A percentile compares a stretch with the other conserved stretches of the same genome.
Conservation (phyloP, 2,329 filamentous ascomycete species). For the Fusarium palustre region DNA sequence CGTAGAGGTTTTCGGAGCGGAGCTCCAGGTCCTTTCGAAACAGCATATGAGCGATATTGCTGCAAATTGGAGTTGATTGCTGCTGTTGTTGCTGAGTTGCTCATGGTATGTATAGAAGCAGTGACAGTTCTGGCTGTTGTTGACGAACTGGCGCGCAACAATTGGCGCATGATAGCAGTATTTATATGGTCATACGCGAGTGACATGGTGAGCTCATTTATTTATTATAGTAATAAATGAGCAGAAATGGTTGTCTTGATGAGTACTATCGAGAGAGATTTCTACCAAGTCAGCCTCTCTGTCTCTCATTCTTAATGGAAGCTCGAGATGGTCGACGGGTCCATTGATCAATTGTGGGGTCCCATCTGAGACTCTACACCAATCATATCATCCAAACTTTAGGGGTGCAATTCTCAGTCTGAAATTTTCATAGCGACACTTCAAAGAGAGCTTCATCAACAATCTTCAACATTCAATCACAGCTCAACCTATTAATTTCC, state of each 20-base stretch:
- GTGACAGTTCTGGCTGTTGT: not conserved
- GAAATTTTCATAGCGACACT: conserved; percentile 32
- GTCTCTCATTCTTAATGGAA: conserved; percentile 6
- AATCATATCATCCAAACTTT: conserved; percentile 33
- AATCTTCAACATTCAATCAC: conserved; percentile 22
- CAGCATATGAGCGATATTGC: conserved; percentile 38
- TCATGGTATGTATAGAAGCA: conserved; percentile 1
- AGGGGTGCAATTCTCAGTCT: conserved; percentile 29
- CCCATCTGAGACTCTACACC: conserved; percentile 3
- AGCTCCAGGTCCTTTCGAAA: conserved; percentile 21
- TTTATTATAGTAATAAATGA: not conserved
- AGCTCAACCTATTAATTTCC: conserved; percentile 6
- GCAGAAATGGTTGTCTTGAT: not conserved
- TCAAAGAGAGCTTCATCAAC: conserved; percentile 28
- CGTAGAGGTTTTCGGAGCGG: conserved; percentile 15
- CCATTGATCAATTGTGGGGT: conserved; percentile 29
- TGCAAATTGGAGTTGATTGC: not conserved
- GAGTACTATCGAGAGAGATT: not conserved
- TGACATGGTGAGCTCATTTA: not conserved
- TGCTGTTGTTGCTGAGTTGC: not conserved
- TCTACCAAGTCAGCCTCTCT: not conserved
- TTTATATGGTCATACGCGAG: conserved; percentile 17
- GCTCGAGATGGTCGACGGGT: conserved; percentile 19
- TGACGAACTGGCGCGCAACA: conserved; percentile 17
- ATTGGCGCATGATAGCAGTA: conserved; percentile 7